Base-by-base conservation (phyloP, 768 basidiomycete species). In the Pulveroboletus sp. region DNA sequence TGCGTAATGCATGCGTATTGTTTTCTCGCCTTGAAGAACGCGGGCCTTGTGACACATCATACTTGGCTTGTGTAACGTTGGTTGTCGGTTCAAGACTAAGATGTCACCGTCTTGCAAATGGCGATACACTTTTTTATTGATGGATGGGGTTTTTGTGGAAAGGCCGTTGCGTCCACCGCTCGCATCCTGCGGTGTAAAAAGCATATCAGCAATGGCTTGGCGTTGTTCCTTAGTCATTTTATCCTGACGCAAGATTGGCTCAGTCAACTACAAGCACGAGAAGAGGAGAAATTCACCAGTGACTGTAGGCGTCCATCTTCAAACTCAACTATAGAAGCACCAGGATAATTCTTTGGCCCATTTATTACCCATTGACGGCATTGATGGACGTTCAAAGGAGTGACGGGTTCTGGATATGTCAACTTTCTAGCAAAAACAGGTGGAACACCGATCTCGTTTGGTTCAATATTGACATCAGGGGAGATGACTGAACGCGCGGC, bases 401-500 rank as follows among this genome's bases (percentile, higher is more conserved):
- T 99, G 28, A 99, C 95, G 6, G 96, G 93, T 66, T 97, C 96
- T 4, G 96, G 93, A 72, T 92, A 99, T 5, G 96, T 99, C 63
- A 99, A 73, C 65, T 96, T 97, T 60, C 85, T 81, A 1, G 96
- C 96, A 66, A 99, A 99, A 43, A 98, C 89, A 28, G 96, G 96
- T 6, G 96, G 96, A 26, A 99, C 83, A 36, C 96, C 96, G 49
- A 99, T 99, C 69, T 99, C 96, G 66, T 91, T 94, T 28, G 96
- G 91, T 69, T 99, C 96, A 57, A 99, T 98, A 69, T 98, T 98
- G 60, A 97, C 89, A 64, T 99, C 96, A 10, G 96, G 96, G 15
- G 96, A 99, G 57, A 99, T 99, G 64, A 99, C 96, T n/a, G 96
- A 99, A 55, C 96, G 93, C 18, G 96, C 96, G 37, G 96, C 94